Evolutionary conservation across 495 filamentous ascomycete species (phyloP).

Genomic region (Neurospora cerealis): DNA sequence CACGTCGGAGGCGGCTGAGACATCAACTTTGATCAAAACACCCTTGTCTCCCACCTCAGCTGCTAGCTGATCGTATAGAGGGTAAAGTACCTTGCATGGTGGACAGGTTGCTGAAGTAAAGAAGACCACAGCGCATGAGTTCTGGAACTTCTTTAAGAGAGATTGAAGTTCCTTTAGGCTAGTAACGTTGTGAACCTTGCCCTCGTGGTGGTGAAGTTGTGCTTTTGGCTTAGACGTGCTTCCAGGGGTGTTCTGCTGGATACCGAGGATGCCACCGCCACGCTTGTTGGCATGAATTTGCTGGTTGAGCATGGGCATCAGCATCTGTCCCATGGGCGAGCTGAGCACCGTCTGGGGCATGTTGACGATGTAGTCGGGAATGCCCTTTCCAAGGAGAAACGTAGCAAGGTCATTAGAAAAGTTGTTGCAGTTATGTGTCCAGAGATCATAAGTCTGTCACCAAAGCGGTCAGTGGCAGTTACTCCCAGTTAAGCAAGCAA

Average conservation of each 20-base stretch:
- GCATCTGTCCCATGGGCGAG: conserved; percentile 85
- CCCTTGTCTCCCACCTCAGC: conserved; percentile 59
- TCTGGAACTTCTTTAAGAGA: conserved; percentile 46
- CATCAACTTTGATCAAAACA: conserved; percentile 76
- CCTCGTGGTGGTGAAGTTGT: conserved; percentile 18
- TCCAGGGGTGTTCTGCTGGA: conserved; percentile 27
- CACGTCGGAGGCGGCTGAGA: conserved; percentile 55
- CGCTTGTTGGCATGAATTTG: conserved; percentile 60
- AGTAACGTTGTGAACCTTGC: conserved; percentile 25
- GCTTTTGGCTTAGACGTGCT: conserved; percentile 23
- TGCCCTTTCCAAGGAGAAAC: conserved; percentile 83
- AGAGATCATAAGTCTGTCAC: conserved; percentile 69
- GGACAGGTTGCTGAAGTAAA: conserved; percentile 85
- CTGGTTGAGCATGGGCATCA: conserved; percentile 69
- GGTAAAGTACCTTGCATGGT: conserved; percentile 78
- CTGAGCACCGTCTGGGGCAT: conserved; percentile 79
- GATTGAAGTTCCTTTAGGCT: conserved; percentile 48
- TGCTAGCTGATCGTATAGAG: conserved; percentile 72
- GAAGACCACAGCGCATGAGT: conserved; percentile 74
- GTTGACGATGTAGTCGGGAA: conserved; percentile 80
- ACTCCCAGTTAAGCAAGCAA: neutral
- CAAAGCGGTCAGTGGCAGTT: conserved; percentile 2
- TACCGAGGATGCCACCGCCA: conserved; percentile 39
- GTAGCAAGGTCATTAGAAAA: conserved; percentile 90
- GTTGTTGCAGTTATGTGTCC: conserved; percentile 93